Conservation (phyloP, 2,329 filamentous ascomycete species). For the Ophiostoma angusticollis region DNA sequence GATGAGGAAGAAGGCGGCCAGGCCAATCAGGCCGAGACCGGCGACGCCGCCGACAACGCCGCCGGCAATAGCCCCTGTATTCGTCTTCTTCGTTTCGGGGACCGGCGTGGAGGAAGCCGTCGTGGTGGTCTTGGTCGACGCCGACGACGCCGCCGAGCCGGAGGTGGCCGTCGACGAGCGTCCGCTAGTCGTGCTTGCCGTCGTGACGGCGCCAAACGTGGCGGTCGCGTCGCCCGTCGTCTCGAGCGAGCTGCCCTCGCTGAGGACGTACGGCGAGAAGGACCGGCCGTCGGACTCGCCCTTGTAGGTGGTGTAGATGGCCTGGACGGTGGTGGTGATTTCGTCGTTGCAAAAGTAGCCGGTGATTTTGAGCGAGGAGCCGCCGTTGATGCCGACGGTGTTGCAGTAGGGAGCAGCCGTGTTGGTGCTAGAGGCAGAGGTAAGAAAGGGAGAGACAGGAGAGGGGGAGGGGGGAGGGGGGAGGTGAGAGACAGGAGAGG, state of each 20-base stretch:
- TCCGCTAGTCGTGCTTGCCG: background rate
- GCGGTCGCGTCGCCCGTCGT: background rate
- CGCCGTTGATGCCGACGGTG: conserved; percentile 11
- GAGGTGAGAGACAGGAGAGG: no score
- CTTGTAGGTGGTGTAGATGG: conserved; percentile 10
- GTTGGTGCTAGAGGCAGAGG: conserved; percentile 2
- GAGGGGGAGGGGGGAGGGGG: no score
- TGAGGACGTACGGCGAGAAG: conserved; percentile 8
- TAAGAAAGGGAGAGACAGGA: background rate
- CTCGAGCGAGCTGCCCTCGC: background rate
- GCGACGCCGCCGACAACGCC: conserved; percentile 23
- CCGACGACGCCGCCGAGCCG: background rate
- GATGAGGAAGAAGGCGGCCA: conserved; percentile 19
- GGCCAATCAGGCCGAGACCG: conserved; percentile 15
- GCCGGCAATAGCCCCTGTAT: conserved; percentile 21
- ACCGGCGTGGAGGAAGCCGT: background rate
- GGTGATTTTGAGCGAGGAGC: conserved; percentile 8
- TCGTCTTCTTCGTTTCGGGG: conserved; percentile 2
- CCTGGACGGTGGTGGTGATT: conserved; percentile 3
- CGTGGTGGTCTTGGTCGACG: background rate
- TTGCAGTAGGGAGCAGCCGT: conserved; percentile 10
- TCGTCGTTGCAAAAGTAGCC: conserved; percentile 10
- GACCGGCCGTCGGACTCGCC: conserved; percentile 12
- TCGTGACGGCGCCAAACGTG: background rate
- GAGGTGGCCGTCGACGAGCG: background rate